Base-by-base conservation (phyloP, 176 grass and related monocot species). In the Carex parvula region DNA sequence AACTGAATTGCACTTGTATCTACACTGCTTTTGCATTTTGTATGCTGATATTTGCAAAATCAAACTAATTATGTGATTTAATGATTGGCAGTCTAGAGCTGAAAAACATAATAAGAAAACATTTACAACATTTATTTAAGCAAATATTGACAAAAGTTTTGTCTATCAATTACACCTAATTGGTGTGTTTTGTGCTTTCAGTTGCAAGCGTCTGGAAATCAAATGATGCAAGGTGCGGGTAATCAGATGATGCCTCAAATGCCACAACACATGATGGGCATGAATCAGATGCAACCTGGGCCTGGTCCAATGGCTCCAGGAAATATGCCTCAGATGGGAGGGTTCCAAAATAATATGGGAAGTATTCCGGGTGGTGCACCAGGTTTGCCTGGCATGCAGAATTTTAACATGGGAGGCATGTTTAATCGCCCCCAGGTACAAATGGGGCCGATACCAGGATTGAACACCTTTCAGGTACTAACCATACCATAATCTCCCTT, bases 211-310 rank as follows among this genome's bases (percentile, higher is more conserved):
- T 63, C 79, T 60, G 79, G 32, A 44, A 81, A 81, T 44, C 84
- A 90, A 81, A 68, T 84, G 88, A 79, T 90, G 91, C 96, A 98
- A 88, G 91, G 89, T 79, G 86, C 86, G 8, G 85, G 87, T 75
- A 92, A 71, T 88, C 96, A 95, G 85, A 97, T 97, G 86, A 90
- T 92, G 79, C 81, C 94, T 72, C 89, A 90, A 88, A 88, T 98
- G 92, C 88, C 89, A 16, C 96, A 93, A 44, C 93, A 93, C 59
- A 69, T 99, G 89, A 90, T 95, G 81, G 87, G 89, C 29, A 60
- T 92, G 82, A 98, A 93, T 86, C 92, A 90, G 81, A 89, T 90
- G 58, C 91, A 99, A 79, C 70, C 86, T 3, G 91, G 91, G 20
- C 46, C 89, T 20, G 65, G 63, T 70, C 85, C 89, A 30, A 77